These are phyloP conservation scores for Penicillium crustosum DNA, from an alignment of 2,329 filamentous ascomycete species.

Conservation along the genomic window DNA sequence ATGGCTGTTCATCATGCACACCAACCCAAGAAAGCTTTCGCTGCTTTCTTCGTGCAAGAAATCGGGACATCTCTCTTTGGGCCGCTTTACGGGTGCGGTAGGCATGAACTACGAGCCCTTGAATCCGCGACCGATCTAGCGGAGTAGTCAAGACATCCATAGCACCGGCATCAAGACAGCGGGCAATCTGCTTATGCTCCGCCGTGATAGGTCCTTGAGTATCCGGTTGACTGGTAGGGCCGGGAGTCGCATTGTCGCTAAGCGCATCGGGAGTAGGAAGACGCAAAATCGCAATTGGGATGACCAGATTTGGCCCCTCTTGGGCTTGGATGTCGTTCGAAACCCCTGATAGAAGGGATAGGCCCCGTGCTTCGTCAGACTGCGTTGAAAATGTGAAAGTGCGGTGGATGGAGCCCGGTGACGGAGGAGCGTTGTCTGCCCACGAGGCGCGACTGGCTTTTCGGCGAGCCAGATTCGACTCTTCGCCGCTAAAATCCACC, in stretches of 20 bases:
- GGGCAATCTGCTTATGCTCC: constrained; percentile 59
- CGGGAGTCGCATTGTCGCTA: constrained; percentile 10
- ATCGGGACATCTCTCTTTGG: constrained; percentile 67
- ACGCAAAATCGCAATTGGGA: constrained; percentile 51
- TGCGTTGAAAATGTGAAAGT: constrained; percentile 46
- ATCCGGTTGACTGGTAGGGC: constrained; percentile 24
- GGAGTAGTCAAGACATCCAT: constrained; percentile 82
- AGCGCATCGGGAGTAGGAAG: constrained; percentile 24
- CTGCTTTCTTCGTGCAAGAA: constrained; percentile 69
- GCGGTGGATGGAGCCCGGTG: constrained; percentile 35
- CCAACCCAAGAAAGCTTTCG: constrained; percentile 92
- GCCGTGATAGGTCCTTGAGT: constrained; percentile 34
- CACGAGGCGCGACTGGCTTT: constrained; percentile 33
- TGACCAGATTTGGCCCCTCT: constrained; percentile 49
- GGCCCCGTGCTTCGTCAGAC: constrained; percentile 49
- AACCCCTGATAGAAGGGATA: constrained; percentile 50
- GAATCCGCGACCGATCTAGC: constrained; percentile 69
- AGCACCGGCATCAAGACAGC: constrained; percentile 81
- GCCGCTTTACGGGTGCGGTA: constrained; percentile 80
- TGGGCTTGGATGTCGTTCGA: constrained; percentile 52
- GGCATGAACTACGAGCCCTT: constrained; percentile 76
- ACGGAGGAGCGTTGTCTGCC: constrained; percentile 33
- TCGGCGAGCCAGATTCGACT: constrained; percentile 36
- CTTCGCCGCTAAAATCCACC: constrained; percentile 45
- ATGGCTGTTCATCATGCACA: constrained; percentile 78